Conservation (phyloP, 108 stramenopile species). For the Stephanodiscus minutulus region DNA sequence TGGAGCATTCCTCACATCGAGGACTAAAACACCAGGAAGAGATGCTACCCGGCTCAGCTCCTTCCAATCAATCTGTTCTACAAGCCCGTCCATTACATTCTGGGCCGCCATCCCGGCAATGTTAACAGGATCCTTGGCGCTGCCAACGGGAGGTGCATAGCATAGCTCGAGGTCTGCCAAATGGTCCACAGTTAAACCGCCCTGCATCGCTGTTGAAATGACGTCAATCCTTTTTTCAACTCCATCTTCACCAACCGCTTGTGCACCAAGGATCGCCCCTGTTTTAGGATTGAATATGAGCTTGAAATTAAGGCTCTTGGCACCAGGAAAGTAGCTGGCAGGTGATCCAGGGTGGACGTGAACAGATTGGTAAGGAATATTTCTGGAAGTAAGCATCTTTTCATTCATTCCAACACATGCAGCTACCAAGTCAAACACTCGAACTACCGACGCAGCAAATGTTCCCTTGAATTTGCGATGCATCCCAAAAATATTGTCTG, state of each 20-base stretch:
- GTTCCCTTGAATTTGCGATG: conserved; percentile 69
- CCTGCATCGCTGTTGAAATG: conserved; percentile 75
- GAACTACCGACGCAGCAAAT: conserved; percentile 65
- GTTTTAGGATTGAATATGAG: conserved; percentile 55
- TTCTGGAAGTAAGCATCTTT: conserved; percentile 55
- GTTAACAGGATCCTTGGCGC: conserved; percentile 73
- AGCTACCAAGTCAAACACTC: conserved; percentile 60
- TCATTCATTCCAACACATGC: conserved; percentile 75
- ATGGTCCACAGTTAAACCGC: conserved; percentile 54
- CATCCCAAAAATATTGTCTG: conserved; percentile 66
- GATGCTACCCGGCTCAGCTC: conserved; percentile 48
- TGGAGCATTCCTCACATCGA: conserved; percentile 60
- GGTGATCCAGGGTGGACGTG: conserved; percentile 71
- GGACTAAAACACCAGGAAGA: conserved; percentile 40
- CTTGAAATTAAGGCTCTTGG: conserved; percentile 64
- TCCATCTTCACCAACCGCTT: conserved; percentile 74
- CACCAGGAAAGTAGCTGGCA: conserved; percentile 70
- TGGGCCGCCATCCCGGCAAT: conserved; percentile 75
- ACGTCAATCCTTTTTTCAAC: conserved; percentile 77
- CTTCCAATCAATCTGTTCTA: conserved; percentile 68
- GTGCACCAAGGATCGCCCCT: conserved; percentile 68
- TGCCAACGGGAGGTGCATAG: conserved; percentile 75
- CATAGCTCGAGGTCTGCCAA: conserved; percentile 69
- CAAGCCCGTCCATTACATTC: conserved; percentile 65
- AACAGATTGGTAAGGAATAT: conserved; percentile 53